Conservation (phyloP, 2,329 filamentous ascomycete genomes). For the Aplosporella prunicola region DNA sequence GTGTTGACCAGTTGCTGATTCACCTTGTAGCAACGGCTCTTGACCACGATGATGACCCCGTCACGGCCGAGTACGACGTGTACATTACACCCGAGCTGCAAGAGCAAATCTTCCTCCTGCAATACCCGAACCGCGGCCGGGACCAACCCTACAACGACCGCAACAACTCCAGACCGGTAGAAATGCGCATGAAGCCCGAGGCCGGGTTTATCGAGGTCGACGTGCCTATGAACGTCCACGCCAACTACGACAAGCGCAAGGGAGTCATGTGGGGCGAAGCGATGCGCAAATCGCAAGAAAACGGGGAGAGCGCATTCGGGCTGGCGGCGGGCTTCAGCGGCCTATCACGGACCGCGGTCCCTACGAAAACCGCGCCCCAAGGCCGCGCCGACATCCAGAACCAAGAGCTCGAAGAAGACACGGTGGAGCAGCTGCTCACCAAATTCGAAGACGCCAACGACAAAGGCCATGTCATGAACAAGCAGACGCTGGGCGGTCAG, state of each 20-base stretch:
- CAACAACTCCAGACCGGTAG: slow-evolving; percentile 50
- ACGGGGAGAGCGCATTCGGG: slow-evolving; percentile 36
- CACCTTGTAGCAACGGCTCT: slow-evolving; percentile 2
- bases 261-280: slow-evolving; percentile 76
- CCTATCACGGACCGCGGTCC: slow-evolving; percentile 4
- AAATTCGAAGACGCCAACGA: slow-evolving; percentile 54
- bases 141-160: slow-evolving; percentile 53
- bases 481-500: slow-evolving; percentile 79
- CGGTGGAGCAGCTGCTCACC: slow-evolving; percentile 47
- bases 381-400: slow-evolving; percentile 10
- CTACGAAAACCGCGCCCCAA: slow-evolving; percentile 16
- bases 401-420: slow-evolving; percentile 51
- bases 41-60: slow-evolving; percentile 34
- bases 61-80: slow-evolving; percentile 60
- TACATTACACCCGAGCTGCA: slow-evolving; percentile 69
- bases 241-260: slow-evolving; percentile 74
- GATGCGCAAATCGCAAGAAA: slow-evolving; percentile 45
- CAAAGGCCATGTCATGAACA: slow-evolving; percentile 62
- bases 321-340: slow-evolving; percentile 35
- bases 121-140: slow-evolving; percentile 72
- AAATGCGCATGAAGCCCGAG: slow-evolving; percentile 71
- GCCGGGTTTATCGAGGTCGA: slow-evolving; percentile 87
- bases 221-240: slow-evolving; percentile 62
- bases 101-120: slow-evolving; percentile 59
- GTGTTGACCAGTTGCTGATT: not conserved